A percentile compares a stretch with the other conserved stretches of the same genome.
Conservation (phyloP, 176 grass and related monocot genomes). For the Oryza australiensis region DNA sequence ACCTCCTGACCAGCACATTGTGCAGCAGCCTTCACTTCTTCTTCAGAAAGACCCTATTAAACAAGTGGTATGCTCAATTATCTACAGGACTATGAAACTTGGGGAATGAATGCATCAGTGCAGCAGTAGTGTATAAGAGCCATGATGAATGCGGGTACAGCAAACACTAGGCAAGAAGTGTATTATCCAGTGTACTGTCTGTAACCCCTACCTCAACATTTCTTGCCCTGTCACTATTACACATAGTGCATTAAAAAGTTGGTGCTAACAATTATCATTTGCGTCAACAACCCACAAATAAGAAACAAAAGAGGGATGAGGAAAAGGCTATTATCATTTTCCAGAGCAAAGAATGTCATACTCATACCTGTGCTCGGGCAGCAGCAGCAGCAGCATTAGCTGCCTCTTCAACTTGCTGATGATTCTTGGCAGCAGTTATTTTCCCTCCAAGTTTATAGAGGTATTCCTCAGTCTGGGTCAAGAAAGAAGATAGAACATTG, state of each 20-base stretch:
- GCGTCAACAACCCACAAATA: neutral
- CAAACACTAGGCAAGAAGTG: too few relatives aligned
- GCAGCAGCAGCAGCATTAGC: conserved; percentile 71
- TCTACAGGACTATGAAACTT: conserved; percentile 15
- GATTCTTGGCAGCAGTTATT: conserved; percentile 87
- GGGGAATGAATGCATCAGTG: conserved; percentile 18
- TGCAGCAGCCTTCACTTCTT: conserved; percentile 92
- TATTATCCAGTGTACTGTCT: too few relatives aligned
- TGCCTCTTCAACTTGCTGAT: conserved; percentile 93
- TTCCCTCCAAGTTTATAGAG: conserved; percentile 96
- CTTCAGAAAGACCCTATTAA: conserved; percentile 86
- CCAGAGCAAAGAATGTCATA: conserved; percentile 8
- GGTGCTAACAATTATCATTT: neutral
- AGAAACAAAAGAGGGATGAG: neutral
- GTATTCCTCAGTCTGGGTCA: conserved; percentile 96
- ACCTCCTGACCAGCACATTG: conserved; percentile 95
- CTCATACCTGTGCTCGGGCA: conserved; percentile 87
- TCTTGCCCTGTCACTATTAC: neutral
- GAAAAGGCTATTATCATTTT: neutral
- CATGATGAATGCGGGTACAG: neutral
- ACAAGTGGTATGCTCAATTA: conserved; percentile 32
- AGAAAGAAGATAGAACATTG: conserved; percentile 93
- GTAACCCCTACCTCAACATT: neutral
- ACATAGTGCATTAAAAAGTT: neutral
- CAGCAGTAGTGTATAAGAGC: neutral